Conservation (phyloP, 495 filamentous ascomycete genomes). For the Tetracladium setigerum region DNA sequence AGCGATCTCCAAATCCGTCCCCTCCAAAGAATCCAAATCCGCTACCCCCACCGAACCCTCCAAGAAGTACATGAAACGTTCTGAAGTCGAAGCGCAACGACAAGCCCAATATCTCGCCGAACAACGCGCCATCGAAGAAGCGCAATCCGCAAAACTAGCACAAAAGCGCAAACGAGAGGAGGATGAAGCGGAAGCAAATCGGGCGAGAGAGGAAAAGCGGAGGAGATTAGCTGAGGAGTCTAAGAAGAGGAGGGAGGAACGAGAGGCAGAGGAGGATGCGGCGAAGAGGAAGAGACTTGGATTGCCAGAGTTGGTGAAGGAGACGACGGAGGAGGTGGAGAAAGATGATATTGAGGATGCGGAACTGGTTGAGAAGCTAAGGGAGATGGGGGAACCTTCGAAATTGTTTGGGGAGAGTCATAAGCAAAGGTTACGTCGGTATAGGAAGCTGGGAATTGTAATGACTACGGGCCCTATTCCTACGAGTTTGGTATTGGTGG, state of each 20-base stretch:
- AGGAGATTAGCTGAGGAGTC: constrained; percentile 75
- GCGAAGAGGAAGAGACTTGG: constrained; percentile 46
- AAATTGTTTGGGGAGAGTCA: constrained; percentile 81
- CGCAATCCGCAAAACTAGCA: constrained; percentile 55
- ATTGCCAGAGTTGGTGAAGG: constrained; percentile 59
- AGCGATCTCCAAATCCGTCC: constrained; percentile 75
- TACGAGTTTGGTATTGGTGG: constrained; percentile 66
- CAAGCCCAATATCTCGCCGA: constrained; percentile 72
- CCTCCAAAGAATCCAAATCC: constrained; percentile 11
- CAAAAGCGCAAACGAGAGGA: constrained; percentile 89
- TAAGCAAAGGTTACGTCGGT: constrained; percentile 56
- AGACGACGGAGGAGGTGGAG: constrained; percentile 32
- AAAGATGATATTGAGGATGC: constrained; percentile 67
- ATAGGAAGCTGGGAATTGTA: constrained; percentile 45
- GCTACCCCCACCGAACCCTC: constrained; percentile 25
- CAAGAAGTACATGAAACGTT: constrained; percentile 82
- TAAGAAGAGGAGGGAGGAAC: constrained; percentile 56
- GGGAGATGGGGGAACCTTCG: constrained; percentile 64
- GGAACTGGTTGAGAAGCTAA: constrained; percentile 57
- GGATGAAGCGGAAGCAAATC: constrained; percentile 62
- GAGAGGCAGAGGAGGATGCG: constrained; percentile 50
- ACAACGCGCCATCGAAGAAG: constrained; percentile 59
- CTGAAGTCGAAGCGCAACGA: constrained; percentile 79
- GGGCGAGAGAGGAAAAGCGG: constrained; percentile 71
- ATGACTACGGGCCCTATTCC: constrained; percentile 47